Conservation (phyloP, 2,329 filamentous ascomycete genomes). For the Ascochyta lentis region DNA sequence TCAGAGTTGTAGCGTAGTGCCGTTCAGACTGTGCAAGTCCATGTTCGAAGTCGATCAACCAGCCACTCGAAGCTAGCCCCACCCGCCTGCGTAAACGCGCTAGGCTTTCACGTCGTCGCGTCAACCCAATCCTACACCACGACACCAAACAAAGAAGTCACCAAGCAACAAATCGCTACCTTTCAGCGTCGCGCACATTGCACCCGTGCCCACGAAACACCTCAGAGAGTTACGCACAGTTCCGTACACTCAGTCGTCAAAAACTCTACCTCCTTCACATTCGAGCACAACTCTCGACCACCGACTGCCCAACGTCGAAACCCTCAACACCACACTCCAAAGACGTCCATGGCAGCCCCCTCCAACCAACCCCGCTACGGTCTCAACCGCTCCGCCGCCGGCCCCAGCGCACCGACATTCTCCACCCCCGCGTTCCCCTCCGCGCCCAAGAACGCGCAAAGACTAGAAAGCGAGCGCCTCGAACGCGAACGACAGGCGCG, state of each 20-base stretch:
- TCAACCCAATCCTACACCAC: conserved; percentile 23
- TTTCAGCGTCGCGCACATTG: conserved; percentile 5
- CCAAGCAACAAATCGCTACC: conserved; percentile 13
- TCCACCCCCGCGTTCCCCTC: conserved; percentile 49
- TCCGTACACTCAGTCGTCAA: too few relatives aligned
- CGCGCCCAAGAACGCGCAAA: conserved; percentile 51
- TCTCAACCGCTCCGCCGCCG: conserved; percentile 49
- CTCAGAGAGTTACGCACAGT: not conserved
- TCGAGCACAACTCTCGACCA: not conserved
- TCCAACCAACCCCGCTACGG: conserved; percentile 62
- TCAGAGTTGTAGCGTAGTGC: not conserved
- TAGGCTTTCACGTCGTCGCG: conserved; percentile 29
- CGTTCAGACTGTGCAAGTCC: not conserved
- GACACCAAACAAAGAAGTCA: conserved; percentile 18
- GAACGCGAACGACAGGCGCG: conserved; percentile 53
- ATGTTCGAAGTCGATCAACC: not conserved
- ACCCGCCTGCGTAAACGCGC: conserved; percentile 23
- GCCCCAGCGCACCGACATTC: conserved; percentile 29
- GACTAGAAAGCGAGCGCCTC: conserved; percentile 49
- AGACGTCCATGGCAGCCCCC: conserved; percentile 58
- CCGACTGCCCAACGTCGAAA: conserved; percentile 13
- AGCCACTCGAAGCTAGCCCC: conserved; percentile 16
- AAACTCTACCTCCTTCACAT: not conserved
- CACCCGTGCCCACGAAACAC: not conserved
- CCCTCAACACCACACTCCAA: conserved; percentile 18